Percentiles rank a stretch among this genome's conserved stretches.
These are phyloP conservation scores for Hyphopichia buzzinii DNA, from an alignment of 1,139 yeast genomes.

Conservation along the genomic window DNA sequence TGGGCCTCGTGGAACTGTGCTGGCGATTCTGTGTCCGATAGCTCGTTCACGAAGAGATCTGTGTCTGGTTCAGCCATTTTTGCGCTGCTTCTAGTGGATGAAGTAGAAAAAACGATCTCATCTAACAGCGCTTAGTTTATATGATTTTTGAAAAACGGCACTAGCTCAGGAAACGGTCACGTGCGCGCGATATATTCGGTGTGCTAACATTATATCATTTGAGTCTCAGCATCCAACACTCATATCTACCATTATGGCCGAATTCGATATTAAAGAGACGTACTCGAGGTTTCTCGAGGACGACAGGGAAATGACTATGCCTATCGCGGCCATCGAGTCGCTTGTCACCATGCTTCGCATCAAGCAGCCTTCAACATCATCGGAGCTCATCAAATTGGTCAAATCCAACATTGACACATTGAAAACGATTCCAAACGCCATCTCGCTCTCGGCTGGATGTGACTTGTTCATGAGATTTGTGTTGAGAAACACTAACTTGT, in stretches of 20 bases:
- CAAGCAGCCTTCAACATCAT: slow-evolving; percentile 87
- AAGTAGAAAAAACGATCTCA: no score
- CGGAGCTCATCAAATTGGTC: slow-evolving; percentile 82
- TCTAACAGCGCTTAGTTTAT: no score
- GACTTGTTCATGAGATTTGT: slow-evolving; percentile 95
- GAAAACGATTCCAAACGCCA: slow-evolving; percentile 82
- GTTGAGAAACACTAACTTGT: slow-evolving; percentile 79
- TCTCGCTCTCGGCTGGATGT: slow-evolving; percentile 94
- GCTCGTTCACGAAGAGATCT: slow-evolving; percentile 3
- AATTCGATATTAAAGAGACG: slow-evolving; percentile 75
- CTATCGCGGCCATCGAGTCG: slow-evolving; percentile 96
- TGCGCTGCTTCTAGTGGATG: no score
- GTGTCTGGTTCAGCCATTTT: slow-evolving; percentile 8
- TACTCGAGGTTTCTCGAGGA: slow-evolving; percentile 79
- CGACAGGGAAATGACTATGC: slow-evolving; percentile 97
- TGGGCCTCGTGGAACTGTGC: slow-evolving; percentile 10
- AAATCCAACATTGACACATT: slow-evolving; percentile 72
- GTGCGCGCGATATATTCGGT: no score
- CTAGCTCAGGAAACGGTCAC: no score
- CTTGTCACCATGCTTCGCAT: slow-evolving; percentile 77
- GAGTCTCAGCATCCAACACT: no score
- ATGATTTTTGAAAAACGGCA: no score
- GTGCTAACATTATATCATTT: no score
- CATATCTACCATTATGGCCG: slow-evolving; percentile 2
- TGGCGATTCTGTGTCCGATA: slow-evolving; percentile 4